Evolutionary conservation across 495 filamentous ascomycete genomes (phyloP).

Genomic region (Terfezia claveryi): DNA sequence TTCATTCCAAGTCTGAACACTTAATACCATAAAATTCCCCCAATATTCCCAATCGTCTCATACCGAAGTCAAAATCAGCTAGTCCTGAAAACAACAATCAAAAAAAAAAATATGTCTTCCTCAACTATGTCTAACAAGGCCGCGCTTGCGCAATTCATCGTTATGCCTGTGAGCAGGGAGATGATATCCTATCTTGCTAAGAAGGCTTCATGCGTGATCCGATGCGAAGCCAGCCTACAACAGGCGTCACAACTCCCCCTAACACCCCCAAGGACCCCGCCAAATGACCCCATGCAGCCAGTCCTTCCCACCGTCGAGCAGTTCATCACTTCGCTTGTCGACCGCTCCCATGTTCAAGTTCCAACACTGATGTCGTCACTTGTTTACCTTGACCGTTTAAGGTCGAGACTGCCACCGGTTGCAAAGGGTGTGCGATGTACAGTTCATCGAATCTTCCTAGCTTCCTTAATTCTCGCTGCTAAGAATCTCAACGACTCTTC

Average conservation of each 20-base stretch:
- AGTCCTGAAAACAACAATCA: constrained; percentile 7
- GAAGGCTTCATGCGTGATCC: constrained; percentile 71
- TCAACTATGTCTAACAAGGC: constrained; percentile 35
- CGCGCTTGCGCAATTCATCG: constrained; percentile 78
- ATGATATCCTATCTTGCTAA: constrained; percentile 74
- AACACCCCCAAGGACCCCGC: constrained; percentile 46
- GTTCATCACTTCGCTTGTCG: constrained; percentile 79
- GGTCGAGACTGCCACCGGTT: constrained; percentile 64
- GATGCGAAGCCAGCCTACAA: constrained; percentile 47
- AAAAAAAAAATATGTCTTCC: not conserved
- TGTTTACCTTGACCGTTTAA: constrained; percentile 74
- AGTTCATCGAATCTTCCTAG: constrained; percentile 70
- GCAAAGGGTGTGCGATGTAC: constrained; percentile 96
- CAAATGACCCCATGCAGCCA: constrained; percentile 29
- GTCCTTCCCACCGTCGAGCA: constrained; percentile 55
- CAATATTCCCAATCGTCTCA: not conserved
- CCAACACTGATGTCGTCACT: constrained; percentile 90
- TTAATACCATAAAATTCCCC: not conserved
- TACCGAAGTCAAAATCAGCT: not conserved
- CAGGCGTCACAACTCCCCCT: constrained; percentile 30
- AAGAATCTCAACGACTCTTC: constrained; percentile 78
- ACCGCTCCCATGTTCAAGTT: constrained; percentile 86
- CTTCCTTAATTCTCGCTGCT: constrained; percentile 54
- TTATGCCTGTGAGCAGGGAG: constrained; percentile 49
- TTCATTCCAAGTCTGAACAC: not conserved